A percentile compares a stretch with the other conserved stretches of the same genome.
These are phyloP conservation scores for Eimeria praecox DNA, from an alignment of 169 alveolate genomes.

Conservation along the genomic window DNA sequence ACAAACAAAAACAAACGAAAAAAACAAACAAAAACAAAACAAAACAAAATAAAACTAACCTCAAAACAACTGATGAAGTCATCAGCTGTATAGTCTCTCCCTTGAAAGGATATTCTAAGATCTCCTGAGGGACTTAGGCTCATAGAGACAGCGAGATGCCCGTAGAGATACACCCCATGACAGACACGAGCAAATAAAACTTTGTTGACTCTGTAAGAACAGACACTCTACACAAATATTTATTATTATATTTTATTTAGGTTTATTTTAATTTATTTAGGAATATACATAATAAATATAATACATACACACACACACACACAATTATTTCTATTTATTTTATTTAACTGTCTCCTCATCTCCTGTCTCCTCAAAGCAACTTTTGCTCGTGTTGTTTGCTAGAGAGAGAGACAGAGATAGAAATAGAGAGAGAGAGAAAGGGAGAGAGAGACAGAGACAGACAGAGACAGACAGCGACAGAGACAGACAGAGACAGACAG, in stretches of 20 bases:
- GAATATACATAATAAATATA: no score
- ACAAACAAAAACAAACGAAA: no score
- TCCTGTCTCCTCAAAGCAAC: no score
- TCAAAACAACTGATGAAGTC: conserved; percentile 44
- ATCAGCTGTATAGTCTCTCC: conserved; percentile 34
- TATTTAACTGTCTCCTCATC: no score
- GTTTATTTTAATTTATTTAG: no score
- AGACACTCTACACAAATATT: no score
- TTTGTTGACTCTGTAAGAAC: conserved; percentile 51
- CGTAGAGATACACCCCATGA: conserved; percentile 61
- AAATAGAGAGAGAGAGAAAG: background rate
- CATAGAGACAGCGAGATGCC: conserved; percentile 52
- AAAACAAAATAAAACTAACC: background rate
- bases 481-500: background rate
- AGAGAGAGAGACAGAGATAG: background rate
- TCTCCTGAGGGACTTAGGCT: conserved; percentile 56
- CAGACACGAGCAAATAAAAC: conserved; percentile 59
- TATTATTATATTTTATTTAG: no score
- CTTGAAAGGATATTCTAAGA: conserved; percentile 7
- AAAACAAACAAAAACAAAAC: no score
- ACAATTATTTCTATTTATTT: no score
- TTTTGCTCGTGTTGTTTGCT: no score
- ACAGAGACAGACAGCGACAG: background rate
- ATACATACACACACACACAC: no score
- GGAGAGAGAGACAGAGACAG: background rate